These are phyloP conservation scores for Globisporangium middletonii DNA, from an alignment of 352 stramenopile genomes.

Conservation along the genomic window DNA sequence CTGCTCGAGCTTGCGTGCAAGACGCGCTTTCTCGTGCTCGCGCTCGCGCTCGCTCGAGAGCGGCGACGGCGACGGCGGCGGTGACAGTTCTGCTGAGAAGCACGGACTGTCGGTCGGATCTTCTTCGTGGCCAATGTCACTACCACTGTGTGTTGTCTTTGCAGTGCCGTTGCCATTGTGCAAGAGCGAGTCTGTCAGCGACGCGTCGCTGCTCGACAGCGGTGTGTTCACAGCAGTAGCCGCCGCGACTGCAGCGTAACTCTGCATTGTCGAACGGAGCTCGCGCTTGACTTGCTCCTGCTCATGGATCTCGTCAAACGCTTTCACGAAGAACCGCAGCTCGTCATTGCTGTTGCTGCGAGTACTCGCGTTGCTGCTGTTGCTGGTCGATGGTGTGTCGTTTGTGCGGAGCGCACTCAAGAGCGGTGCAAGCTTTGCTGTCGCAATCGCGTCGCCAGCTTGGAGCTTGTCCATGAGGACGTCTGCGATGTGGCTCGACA, in stretches of 20 bases:
- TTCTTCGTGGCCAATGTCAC: neutral
- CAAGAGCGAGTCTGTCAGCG: too few species aligned
- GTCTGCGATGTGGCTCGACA: slow-evolving; percentile 36
- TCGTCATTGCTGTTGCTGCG: slow-evolving; percentile 48
- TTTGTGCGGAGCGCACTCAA: slow-evolving; percentile 44
- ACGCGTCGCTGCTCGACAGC: neutral
- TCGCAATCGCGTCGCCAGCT: slow-evolving; percentile 39
- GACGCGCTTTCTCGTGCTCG: slow-evolving; percentile 16
- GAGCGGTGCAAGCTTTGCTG: slow-evolving; percentile 36
- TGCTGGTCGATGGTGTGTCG: slow-evolving; percentile 3
- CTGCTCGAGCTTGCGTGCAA: slow-evolving; percentile 46
- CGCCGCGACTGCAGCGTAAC: slow-evolving; percentile 23
- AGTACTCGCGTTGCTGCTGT: slow-evolving; percentile 34
- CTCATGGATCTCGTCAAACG: slow-evolving; percentile 53
- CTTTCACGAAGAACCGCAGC: slow-evolving; percentile 60
- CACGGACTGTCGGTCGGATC: neutral
- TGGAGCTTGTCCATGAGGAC: slow-evolving; percentile 45
- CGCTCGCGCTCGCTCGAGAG: too few species aligned
- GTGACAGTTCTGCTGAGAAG: too few species aligned
- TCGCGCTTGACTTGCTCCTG: slow-evolving; percentile 49
- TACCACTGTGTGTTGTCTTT: neutral
- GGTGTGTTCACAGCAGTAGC: slow-evolving; percentile 1
- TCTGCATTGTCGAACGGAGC: slow-evolving; percentile 37
- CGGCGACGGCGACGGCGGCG: too few species aligned
- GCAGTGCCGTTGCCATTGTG: neutral